phyloP scores from a whole-genome alignment of 2,329 filamentous ascomycete species.

The Fusarium pilosicola region DNA sequence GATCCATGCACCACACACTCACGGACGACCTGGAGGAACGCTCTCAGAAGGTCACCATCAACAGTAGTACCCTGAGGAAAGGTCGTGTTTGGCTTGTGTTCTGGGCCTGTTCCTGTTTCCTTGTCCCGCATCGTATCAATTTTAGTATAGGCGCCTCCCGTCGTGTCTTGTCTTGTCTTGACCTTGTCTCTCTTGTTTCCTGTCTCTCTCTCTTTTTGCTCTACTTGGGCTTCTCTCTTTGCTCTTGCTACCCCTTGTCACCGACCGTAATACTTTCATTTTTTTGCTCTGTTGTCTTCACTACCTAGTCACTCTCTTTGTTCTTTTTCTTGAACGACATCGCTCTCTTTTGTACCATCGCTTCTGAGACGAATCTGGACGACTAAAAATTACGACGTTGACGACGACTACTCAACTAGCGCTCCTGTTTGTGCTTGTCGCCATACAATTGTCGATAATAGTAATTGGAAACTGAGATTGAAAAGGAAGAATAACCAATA shows the following conservation, averaged over 20 bases:
- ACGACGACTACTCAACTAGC: slow-evolving; percentile 32
- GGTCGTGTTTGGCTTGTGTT: slow-evolving; percentile 16
- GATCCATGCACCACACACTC: slow-evolving; percentile 18
- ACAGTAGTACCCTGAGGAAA: slow-evolving; percentile 7
- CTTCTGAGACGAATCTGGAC: slow-evolving; percentile 29
- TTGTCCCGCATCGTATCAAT: slow-evolving; percentile 13
- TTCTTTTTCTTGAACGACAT: slow-evolving; percentile 6
- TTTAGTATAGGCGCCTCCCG: slow-evolving; percentile 41
- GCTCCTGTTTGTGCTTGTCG: slow-evolving; percentile 38
- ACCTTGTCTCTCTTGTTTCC: slow-evolving; percentile 19
- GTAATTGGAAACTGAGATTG: slow-evolving; percentile 31
- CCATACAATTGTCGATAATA: slow-evolving; percentile 45
- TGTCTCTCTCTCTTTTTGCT: slow-evolving; percentile 24
- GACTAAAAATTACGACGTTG: slow-evolving; percentile 31
- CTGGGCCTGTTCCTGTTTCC: not conserved
- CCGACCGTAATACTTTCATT: slow-evolving; percentile 32
- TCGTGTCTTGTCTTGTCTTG: slow-evolving; percentile 14
- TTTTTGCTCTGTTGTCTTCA: slow-evolving; percentile 1
- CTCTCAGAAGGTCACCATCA: slow-evolving; percentile 25
- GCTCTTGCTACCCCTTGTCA: slow-evolving; percentile 11
- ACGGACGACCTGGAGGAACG: slow-evolving; percentile 11
- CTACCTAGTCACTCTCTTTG: slow-evolving; percentile 24
- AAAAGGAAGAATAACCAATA: slow-evolving; percentile 11
- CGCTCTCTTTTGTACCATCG: slow-evolving; percentile 23
- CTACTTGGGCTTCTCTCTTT: slow-evolving; percentile 15